Conservation (phyloP, 2,329 filamentous ascomycete species). For the Fusarium sp. region DNA sequence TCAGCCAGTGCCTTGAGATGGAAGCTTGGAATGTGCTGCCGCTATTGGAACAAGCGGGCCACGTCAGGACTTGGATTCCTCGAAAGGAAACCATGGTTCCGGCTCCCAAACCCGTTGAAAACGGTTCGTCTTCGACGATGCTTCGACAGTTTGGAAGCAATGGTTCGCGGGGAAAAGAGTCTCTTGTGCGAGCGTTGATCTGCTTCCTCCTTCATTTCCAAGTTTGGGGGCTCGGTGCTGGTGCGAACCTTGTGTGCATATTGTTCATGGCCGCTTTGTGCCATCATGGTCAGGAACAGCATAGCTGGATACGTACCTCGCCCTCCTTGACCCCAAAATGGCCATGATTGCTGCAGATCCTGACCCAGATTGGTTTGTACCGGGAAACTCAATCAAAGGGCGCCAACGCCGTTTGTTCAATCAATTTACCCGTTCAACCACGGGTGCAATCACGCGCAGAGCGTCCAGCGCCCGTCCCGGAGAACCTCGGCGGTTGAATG, state of each 20-base stretch:
- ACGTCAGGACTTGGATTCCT: constrained; percentile 29
- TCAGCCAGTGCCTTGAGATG: constrained; percentile 46
- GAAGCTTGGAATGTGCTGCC: constrained; percentile 47
- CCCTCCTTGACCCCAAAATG: constrained; percentile 31
- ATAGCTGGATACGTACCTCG: constrained; percentile 23
- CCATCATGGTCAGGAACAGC: constrained; percentile 41
- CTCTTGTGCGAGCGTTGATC: no score
- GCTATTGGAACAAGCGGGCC: constrained; percentile 46
- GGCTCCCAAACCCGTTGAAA: neutral
- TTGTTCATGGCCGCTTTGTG: constrained; percentile 22
- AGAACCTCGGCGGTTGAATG: neutral
- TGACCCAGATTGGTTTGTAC: constrained; percentile 25
- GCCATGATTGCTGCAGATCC: constrained; percentile 36
- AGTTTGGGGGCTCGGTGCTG: neutral
- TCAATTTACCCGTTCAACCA: constrained; percentile 30
- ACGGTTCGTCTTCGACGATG: neutral
- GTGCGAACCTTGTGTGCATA: constrained; percentile 21
- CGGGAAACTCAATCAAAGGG: constrained; percentile 8
- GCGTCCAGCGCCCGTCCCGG: neutral
- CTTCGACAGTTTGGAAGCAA: neutral
- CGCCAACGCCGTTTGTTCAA: constrained; percentile 26
- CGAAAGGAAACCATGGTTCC: constrained; percentile 9
- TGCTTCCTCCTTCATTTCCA: constrained; percentile 16
- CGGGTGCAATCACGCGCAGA: constrained; percentile 4
- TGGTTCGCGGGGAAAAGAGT: no score